These are phyloP conservation scores for Hyaloscypha finlandica DNA, from an alignment of 495 filamentous ascomycete genomes.

Conservation along the genomic window DNA sequence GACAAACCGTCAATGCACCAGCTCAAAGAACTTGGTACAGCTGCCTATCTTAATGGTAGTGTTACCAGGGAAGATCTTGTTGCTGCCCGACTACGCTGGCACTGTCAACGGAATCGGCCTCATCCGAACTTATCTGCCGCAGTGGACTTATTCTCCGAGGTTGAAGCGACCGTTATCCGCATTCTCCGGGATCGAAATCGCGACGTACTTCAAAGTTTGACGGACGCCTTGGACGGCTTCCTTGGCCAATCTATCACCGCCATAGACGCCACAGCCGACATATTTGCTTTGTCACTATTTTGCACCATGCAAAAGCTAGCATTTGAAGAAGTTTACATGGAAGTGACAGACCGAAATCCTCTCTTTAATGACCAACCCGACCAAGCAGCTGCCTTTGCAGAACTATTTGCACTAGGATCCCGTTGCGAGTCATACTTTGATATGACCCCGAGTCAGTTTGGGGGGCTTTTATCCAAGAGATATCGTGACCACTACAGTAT, in stretches of 20 bases:
- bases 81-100: constrained; percentile 52
- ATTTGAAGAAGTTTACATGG: constrained; percentile 61
- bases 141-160: constrained; percentile 9
- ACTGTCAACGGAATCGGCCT: constrained; percentile 28
- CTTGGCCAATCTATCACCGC: constrained; percentile 26
- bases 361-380: constrained; percentile 57
- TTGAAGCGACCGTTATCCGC: constrained; percentile 2
- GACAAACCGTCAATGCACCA: constrained; percentile 52
- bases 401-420: constrained; percentile 61
- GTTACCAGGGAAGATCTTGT: constrained; percentile 45
- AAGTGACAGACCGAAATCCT: constrained; percentile 61
- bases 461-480: constrained; percentile 54
- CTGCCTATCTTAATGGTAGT: constrained; percentile 51
- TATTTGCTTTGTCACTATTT: constrained; percentile 55
- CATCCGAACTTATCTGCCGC: constrained; percentile 34
- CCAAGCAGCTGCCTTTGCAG: constrained; percentile 62
- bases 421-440: constrained; percentile 63
- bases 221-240: constrained; percentile 1
- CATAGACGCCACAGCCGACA: constrained; percentile 51
- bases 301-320: constrained; percentile 56
- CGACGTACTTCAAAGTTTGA: constrained; percentile 6
- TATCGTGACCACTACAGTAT: constrained; percentile 50
- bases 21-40: constrained; percentile 49
- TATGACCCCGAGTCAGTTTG: constrained; percentile 54
- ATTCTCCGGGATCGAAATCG: constrained; percentile 14